Percentiles rank a stretch among this genome's conserved stretches.
These are phyloP conservation scores for Laetiporus sulphureus DNA, from an alignment of 1,284 basidiomycete species.

Conservation along the genomic window DNA sequence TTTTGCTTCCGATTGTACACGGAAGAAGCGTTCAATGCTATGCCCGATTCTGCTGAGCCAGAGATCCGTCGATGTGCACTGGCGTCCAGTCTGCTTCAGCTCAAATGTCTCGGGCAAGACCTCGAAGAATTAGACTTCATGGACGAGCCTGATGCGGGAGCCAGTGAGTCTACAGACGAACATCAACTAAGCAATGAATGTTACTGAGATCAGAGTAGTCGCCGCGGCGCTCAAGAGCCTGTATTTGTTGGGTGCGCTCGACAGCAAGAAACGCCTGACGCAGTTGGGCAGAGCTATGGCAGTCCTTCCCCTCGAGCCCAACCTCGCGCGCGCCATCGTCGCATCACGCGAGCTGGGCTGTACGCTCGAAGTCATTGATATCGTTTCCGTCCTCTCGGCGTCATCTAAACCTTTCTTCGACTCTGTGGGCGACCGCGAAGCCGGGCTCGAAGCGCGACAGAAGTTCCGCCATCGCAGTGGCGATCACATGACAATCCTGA, in stretches of 20 bases:
- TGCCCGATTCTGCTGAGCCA: constrained; percentile 69
- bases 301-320: constrained; percentile 78
- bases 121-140: constrained; percentile 77
- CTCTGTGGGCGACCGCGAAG: constrained; percentile 63
- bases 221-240: constrained; percentile 68
- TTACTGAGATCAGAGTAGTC: constrained; percentile 34
- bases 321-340: constrained; percentile 71
- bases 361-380: constrained; percentile 68
- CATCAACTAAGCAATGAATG: background rate
- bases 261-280: constrained; percentile 59
- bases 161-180: constrained; percentile 41
- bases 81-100: constrained; percentile 75
- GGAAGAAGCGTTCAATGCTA: constrained; percentile 62
- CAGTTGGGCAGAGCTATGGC: constrained; percentile 74
- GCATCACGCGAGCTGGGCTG: constrained; percentile 69
- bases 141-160: constrained; percentile 71
- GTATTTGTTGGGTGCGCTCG: constrained; percentile 70
- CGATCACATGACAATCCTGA: constrained; percentile 88
- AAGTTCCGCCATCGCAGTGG: constrained; percentile 84
- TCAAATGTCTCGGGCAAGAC: constrained; percentile 79
- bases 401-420: constrained; percentile 72
- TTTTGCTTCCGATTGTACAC: constrained; percentile 89
- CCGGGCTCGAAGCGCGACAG: constrained; percentile 57
- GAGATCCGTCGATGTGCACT: constrained; percentile 87
- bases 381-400: constrained; percentile 76